Conservation (phyloP, 495 filamentous ascomycete genomes). For the Talaromyces adpressus region DNA sequence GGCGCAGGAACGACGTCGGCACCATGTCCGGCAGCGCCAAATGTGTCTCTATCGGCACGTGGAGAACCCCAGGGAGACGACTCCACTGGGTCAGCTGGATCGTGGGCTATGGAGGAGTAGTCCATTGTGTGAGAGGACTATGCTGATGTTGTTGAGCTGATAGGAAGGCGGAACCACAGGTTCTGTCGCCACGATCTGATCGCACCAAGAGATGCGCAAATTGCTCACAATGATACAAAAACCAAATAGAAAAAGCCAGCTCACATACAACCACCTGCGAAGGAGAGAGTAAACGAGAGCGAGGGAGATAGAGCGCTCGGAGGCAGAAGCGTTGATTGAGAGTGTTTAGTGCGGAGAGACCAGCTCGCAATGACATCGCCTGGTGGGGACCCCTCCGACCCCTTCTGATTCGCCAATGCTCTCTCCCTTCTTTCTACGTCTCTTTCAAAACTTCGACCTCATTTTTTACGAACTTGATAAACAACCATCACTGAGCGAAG, state of each 20-base stretch:
- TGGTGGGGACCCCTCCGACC: not conserved
- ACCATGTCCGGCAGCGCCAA: slow-evolving; percentile 34
- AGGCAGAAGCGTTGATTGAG: slow-evolving; percentile 8
- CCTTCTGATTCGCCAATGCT: slow-evolving; percentile 8
- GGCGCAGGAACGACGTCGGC: slow-evolving; percentile 53
- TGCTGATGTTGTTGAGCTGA: not conserved
- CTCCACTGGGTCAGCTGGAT: slow-evolving; percentile 63
- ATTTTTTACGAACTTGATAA: not conserved
- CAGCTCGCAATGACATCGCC: slow-evolving; percentile 9
- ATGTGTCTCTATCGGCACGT: slow-evolving; percentile 50
- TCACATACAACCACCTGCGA: not conserved
- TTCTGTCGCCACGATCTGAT: not conserved
- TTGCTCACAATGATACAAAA: not conserved
- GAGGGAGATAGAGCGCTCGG: not conserved
- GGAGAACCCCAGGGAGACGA: slow-evolving; percentile 79
- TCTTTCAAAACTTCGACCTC: not conserved
- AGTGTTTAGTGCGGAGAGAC: slow-evolving; percentile 6
- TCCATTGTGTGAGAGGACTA: slow-evolving; percentile 51
- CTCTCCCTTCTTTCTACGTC: not conserved
- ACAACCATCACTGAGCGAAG: not conserved
- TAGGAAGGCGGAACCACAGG: not conserved
- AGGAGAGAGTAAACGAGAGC: not conserved
- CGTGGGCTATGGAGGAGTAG: slow-evolving; percentile 69
- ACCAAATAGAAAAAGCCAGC: not conserved
- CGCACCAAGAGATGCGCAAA: not conserved